phyloP scores from a whole-genome alignment of 202 grass and related monocot species.

The Digitaria exilis region DNA sequence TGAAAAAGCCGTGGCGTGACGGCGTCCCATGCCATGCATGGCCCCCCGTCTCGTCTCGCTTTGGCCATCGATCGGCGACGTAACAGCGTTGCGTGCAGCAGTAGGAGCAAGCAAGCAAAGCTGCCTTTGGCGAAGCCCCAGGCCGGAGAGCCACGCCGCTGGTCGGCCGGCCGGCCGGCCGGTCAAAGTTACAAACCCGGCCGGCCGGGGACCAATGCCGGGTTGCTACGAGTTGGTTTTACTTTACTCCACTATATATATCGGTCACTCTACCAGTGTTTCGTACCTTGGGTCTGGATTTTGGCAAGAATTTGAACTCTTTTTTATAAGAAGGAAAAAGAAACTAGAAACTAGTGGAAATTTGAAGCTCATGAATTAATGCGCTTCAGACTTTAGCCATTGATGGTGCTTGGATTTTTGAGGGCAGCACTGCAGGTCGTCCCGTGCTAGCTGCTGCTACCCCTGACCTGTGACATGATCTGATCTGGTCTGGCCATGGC shows the following conservation, averaged over 20 bases:
- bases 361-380: not conserved
- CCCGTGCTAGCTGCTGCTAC: slow-evolving; percentile 37
- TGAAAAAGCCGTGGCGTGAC: not conserved
- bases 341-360: too few species aligned
- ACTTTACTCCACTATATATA: too few species aligned
- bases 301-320: too few species aligned
- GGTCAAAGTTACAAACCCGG: slow-evolving; percentile 45
- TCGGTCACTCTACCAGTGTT: too few species aligned
- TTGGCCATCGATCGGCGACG: not conserved
- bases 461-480: not conserved
- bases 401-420: not conserved
- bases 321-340: too few species aligned
- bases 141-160: too few species aligned
- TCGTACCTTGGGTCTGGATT: too few species aligned
- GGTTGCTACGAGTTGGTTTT: too few species aligned
- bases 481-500: not conserved
- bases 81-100: slow-evolving; percentile 11
- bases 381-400: not conserved
- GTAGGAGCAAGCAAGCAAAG: not conserved
- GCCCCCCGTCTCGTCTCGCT: not conserved
- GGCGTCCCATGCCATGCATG: not conserved
- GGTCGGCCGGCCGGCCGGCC: not conserved
- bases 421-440: too few species aligned
- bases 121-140: slow-evolving; percentile 51
- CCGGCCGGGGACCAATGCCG: not conserved